Evolutionary conservation across 2,329 filamentous ascomycete species (phyloP).

Genomic region (Juglanconis oblonga): DNA sequence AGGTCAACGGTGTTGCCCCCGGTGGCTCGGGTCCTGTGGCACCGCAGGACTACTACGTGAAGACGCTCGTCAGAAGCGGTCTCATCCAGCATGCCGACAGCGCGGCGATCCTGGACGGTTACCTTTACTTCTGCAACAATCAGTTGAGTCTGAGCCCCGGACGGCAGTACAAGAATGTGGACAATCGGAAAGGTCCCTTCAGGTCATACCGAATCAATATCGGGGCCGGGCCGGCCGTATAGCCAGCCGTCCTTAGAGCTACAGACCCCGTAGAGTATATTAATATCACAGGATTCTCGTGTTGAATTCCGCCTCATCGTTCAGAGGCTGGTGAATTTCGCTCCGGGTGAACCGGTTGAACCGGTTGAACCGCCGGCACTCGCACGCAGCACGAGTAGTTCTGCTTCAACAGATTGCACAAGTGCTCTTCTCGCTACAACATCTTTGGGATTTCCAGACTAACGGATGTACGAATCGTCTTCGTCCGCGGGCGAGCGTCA

Average conservation of each 20-base stretch:
- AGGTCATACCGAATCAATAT: conserved; percentile 33
- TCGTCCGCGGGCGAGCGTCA: too few relatives aligned
- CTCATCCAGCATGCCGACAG: conserved; percentile 41
- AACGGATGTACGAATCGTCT: too few relatives aligned
- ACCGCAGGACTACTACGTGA: conserved; percentile 35
- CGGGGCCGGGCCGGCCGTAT: conserved; percentile 31
- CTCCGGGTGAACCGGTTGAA: too few relatives aligned
- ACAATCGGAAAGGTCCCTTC: conserved; percentile 34
- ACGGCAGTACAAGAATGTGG: conserved; percentile 36
- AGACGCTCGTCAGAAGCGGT: conserved; percentile 35
- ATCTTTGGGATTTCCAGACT: too few relatives aligned
- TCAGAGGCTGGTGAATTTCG: too few relatives aligned
- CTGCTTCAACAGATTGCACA: too few relatives aligned
- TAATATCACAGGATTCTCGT: not conserved
- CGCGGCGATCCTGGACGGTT: conserved; percentile 37
- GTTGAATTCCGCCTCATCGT: not conserved
- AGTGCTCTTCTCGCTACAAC: too few relatives aligned
- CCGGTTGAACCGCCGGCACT: too few relatives aligned
- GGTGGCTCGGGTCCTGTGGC: conserved; percentile 31
- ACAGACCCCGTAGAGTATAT: too few relatives aligned
- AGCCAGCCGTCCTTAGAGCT: not conserved
- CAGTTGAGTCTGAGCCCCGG: conserved; percentile 34
- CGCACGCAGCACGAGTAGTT: too few relatives aligned
- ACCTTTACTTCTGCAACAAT: conserved; percentile 40
- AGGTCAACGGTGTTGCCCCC: conserved; percentile 31